Percentiles rank a stretch among this genome's conserved stretches.
Evolutionary conservation across 352 stramenopile species (phyloP).

Genomic region (Phytopythium litorale): DNA sequence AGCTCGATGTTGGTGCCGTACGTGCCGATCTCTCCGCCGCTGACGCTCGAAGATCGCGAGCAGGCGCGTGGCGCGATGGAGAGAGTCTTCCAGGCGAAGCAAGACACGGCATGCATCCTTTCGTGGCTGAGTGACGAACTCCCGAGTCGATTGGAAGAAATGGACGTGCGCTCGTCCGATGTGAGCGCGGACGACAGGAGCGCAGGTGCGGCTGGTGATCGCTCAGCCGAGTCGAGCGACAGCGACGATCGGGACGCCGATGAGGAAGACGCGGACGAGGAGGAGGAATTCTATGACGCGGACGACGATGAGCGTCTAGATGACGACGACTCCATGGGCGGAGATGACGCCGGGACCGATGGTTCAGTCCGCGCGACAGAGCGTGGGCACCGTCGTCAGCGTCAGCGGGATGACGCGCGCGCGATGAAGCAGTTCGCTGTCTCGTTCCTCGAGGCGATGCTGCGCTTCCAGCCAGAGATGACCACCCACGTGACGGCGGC

Average conservation of each 20-base stretch:
- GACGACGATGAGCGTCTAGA: conserved; percentile 11
- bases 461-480: conserved; percentile 68
- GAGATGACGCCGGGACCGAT: neutral
- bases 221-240: conserved; percentile 10
- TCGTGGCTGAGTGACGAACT: conserved; percentile 56
- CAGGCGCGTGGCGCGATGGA: conserved; percentile 64
- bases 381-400: neutral
- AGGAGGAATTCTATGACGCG: conserved; percentile 15
- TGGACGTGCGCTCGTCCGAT: conserved; percentile 8
- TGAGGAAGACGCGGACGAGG: conserved; percentile 1
- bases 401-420: conserved; percentile 38
- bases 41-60: conserved; percentile 56
- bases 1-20: conserved; percentile 90
- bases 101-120: conserved; percentile 62
- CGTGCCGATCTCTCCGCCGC: conserved; percentile 46
- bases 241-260: conserved; percentile 20
- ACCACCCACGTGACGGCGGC: conserved; percentile 35
- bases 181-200: neutral
- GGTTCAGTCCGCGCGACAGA: neutral
- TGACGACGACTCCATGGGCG: conserved; percentile 6
- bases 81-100: conserved; percentile 65
- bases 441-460: conserved; percentile 59
- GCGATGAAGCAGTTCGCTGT: conserved; percentile 78
- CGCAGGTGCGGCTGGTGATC: neutral
- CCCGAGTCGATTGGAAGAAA: conserved; percentile 31